Evolutionary conservation across 768 basidiomycete species (phyloP).

Genomic region (Lentinula aciculospora): DNA sequence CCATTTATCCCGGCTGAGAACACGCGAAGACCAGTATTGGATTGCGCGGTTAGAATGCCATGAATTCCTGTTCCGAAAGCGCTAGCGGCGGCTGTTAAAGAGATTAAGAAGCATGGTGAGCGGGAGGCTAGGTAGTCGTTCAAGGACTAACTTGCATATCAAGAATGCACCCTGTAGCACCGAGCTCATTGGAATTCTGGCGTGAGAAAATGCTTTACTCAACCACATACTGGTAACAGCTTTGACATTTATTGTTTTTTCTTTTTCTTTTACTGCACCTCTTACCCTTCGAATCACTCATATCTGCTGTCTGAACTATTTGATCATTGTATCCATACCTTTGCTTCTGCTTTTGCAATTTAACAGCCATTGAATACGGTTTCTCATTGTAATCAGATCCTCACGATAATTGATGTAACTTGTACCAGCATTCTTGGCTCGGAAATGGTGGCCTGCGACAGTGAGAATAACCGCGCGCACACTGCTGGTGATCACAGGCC

Average conservation of each 20-base stretch:
- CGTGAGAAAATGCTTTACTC: not conserved
- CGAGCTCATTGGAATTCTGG: slow-evolving; percentile 1
- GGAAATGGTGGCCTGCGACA: too few relatives aligned
- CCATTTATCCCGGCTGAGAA: slow-evolving; percentile 66
- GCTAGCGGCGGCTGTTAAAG: slow-evolving; percentile 47
- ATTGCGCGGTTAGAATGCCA: slow-evolving; percentile 40
- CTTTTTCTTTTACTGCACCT: too few relatives aligned
- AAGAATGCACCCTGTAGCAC: slow-evolving; percentile 53
- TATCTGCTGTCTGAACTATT: too few relatives aligned
- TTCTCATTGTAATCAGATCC: too few relatives aligned
- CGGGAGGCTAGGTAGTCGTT: slow-evolving; percentile 7
- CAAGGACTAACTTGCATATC: slow-evolving; percentile 79
- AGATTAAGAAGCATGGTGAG: slow-evolving; percentile 17
- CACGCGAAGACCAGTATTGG: slow-evolving; percentile 41
- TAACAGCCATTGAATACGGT: too few relatives aligned
- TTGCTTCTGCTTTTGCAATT: too few relatives aligned
- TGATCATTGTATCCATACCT: too few relatives aligned
- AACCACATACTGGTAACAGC: not conserved
- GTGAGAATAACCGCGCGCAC: too few relatives aligned
- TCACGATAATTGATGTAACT: too few relatives aligned
- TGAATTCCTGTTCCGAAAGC: slow-evolving; percentile 42
- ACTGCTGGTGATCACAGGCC: too few relatives aligned
- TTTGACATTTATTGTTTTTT: not conserved
- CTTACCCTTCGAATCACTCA: too few relatives aligned
- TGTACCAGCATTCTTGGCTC: too few relatives aligned